Evolutionary conservation across 2,329 filamentous ascomycete species (phyloP), one percentile per base, ranked within the genome.

Genomic region (Aspergillus udagawae): DNA sequence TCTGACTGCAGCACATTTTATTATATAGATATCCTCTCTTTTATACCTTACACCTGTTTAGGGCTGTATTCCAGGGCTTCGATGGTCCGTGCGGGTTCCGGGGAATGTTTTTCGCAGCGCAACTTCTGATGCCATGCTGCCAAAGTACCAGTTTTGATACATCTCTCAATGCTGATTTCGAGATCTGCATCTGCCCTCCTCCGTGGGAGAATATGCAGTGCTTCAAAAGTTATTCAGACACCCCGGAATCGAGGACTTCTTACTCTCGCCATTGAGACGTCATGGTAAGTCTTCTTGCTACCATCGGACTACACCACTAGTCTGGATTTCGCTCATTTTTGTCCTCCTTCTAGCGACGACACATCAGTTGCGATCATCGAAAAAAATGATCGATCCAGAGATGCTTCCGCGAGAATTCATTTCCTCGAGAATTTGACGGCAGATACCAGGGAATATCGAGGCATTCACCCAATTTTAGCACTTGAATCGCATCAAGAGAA

Each of bases 281-380:
- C 77, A 53, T 79, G 75, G 75, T 77, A 62, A 61, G 65, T 53
- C 12, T 21, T 50, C 29, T 8, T 27, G 27, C 55, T 32, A 41
- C 50, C 25, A 9, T 14, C 25, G 14, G 9, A 27, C 23, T 50
- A 17, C 10, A 17, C 1, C 32, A 17, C n/a, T 20, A 27, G 17
- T 47, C 48, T 27, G 50, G 14, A 12, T 29, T 60, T 55, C 35
- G 61, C 48, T 47, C 25, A 44, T 28, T 20, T 28, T 28, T 52
- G 28, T 51, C 35, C 27, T 28, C 44, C 42, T 53, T 38, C 49
- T 51, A 80, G 93, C 80, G 93, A 97, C 76, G 93, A 97, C 77
- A 96, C 92, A 1, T 92, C 89, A 57, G 92, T 97, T 21, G 89
- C 93, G 29, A 76, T 97, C 50, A 80, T 97, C 42, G 84, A 90